Base-by-base conservation (phyloP, 176 grass and related monocot genomes). In the Saccharum officinarum region DNA sequence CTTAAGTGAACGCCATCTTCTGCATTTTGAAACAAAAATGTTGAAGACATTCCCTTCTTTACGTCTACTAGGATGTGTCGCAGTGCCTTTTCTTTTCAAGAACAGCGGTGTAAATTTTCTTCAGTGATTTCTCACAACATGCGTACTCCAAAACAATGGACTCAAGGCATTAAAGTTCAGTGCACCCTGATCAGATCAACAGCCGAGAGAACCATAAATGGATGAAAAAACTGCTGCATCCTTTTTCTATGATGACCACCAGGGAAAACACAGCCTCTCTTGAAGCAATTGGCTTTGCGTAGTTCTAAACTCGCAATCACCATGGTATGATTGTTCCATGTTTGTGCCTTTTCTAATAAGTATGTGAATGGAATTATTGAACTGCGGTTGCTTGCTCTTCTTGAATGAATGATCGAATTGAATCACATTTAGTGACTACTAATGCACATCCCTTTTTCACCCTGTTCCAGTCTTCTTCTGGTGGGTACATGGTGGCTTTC, bases 401-500 rank as follows among this genome's bases (percentile, higher is more conserved):
- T 42, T 22, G 10, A 2, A 1, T 23, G 28, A 52, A 17, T 46
- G 59, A 46, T 38, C 4, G 10, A 65, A 67, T 8, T 18, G 3
- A 31, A 42, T 73, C 49, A 45, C 13, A 49, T 5, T 23, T 47
- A 47, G 7, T 46, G 14, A 47, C 12, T 74, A 47, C 12, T 74
- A 66, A 82, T 8, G 2, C 9, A 34, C 26, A 16, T 8, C 75
- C 38, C 11, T 87, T 57, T 55, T 83, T 84, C 75, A 10, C 59
- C 36, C 22, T 26, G 61, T 87, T 87, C 23, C 82, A 98, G 93
- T 61, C 88, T 40, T 64, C 49, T 49, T 75, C 40, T 31, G 91
- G 86, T 71, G 95, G 91, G 14, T 89, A 82, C 89, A 98, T 95
- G 91, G 93, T 94, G 52, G 96, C 93, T 31, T 98, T 98, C 37